Base-by-base conservation (phyloP, 768 basidiomycete species). In the Kwoniella botswanensis region DNA sequence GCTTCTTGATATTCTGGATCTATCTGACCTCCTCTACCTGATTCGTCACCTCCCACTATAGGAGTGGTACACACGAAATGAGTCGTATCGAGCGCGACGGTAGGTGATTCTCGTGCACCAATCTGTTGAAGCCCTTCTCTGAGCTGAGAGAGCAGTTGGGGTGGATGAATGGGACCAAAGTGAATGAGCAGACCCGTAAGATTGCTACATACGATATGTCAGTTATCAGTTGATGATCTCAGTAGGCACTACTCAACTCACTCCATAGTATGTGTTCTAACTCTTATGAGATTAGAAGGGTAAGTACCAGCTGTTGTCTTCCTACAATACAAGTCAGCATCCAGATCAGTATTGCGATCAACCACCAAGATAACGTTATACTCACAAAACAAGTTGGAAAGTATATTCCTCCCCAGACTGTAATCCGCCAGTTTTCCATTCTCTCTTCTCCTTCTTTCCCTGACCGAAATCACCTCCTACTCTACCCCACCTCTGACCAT, bases 1-100 rank as follows among this genome's bases (percentile, higher is more conserved):
- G 96, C 97, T n/a, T 94, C 89, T 79, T 98, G 94, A 82, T 98
- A 98, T 76, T 94, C 93, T 7, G 92, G 90, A 46, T 74, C 74
- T 9, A 77, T 71, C 0, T 91, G 91, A 86, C 87, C 11, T 89
- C 89, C 42, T 88, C 90, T 11, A 82, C 79, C 79, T n/a, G 57
- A 41, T 54, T 76, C 76, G 60, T 77, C 76, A 13, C 75, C 79
- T 9, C 89, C 90, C 11, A 89, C 87, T 2, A 82, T 91, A 2
- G 94, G 93, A 0, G 92, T 93, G 18, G 94, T 96, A 81, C 94
- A 96, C 53, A 98, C 94, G 75, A 97, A 99, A 83, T 99, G 96
- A 0, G 95, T 98, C 11, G 96, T 98, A 80, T 99, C 96, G 68
- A 98, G 95, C 85, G 95, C 93, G 52, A 99, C 94, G 78, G 89